A percentile compares a stretch with the other conserved stretches of the same genome.
Evolutionary conservation across 1,284 basidiomycete genomes (phyloP).

Genomic region (Irpex rosettiformis): DNA sequence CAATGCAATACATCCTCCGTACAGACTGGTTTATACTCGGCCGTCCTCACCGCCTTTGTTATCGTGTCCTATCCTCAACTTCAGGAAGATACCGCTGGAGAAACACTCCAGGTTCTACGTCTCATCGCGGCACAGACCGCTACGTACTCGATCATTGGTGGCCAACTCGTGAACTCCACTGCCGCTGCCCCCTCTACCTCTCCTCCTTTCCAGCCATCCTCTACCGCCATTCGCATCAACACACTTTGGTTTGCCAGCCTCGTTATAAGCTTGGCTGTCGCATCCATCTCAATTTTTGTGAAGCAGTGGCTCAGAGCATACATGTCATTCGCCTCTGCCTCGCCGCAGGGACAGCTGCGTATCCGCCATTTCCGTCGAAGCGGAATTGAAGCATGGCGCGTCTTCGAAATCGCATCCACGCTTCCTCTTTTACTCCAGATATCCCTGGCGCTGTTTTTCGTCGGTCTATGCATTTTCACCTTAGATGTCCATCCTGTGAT

Average conservation of each 20-base stretch:
- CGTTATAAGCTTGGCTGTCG: constrained; percentile 13
- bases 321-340: neutral
- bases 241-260: constrained; percentile 15
- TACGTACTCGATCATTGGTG: no score
- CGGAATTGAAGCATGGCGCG: constrained; percentile 7
- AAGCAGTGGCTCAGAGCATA: constrained; percentile 17
- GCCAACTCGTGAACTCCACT: neutral
- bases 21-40: constrained; percentile 17
- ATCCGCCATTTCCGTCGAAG: constrained; percentile 7
- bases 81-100: neutral
- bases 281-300: constrained; percentile 15
- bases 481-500: constrained; percentile 8
- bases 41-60: constrained; percentile 15
- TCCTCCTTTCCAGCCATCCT: neutral
- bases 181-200: neutral
- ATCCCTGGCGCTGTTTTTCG: constrained; percentile 14
- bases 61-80: constrained; percentile 10
- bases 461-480: constrained; percentile 14
- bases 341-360: constrained; percentile 1
- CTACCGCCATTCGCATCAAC: constrained; percentile 3
- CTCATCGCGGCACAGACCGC: no score
- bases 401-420: constrained; percentile 12
- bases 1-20: neutral
- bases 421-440: constrained; percentile 16
- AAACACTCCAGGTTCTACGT: no score